A percentile compares a stretch with the other conserved stretches of the same genome.
Conservation (phyloP, 768 basidiomycete genomes). For the Mycena metata region DNA sequence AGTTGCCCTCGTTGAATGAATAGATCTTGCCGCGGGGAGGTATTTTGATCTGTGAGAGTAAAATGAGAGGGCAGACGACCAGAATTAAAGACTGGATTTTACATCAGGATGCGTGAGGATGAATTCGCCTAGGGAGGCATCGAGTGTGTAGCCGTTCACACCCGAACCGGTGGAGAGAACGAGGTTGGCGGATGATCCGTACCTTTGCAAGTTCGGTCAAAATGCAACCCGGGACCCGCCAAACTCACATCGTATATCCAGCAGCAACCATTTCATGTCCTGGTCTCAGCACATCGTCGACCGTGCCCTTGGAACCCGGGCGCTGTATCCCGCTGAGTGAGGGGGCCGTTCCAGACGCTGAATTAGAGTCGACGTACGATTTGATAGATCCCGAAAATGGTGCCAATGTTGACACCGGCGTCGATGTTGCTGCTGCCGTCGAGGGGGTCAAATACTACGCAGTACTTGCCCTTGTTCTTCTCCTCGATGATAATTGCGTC, state of each 20-base stretch:
- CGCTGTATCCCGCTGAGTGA: conserved; percentile 56
- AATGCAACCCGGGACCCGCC: conserved; percentile 6
- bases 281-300: conserved; percentile 92
- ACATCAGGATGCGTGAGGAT: conserved; percentile 98
- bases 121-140: conserved; percentile 96
- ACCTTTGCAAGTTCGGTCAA: conserved; percentile 51
- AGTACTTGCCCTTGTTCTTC: conserved; percentile 87
- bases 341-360: background rate
- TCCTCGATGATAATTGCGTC: conserved; percentile 93
- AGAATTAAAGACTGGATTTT: conserved; percentile 43
- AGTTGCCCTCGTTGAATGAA: conserved; percentile 99
- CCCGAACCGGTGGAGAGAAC: conserved; percentile 95
- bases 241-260: conserved; percentile 93
- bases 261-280: conserved; percentile 98
- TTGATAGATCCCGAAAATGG: conserved; percentile 97
- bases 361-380: conserved; percentile 71
- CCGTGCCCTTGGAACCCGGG: conserved; percentile 81
- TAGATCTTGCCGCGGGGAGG: conserved; percentile 98
- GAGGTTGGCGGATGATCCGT: conserved; percentile 95
- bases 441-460: conserved; percentile 98
- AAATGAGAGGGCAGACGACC: conserved; percentile 21
- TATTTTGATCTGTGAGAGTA: conserved; percentile 80
- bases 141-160: conserved; percentile 98
- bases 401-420: conserved; percentile 97
- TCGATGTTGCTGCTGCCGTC: conserved; percentile 98